Evolutionary conservation across 345 rosid genomes (phyloP).

Genomic region (Aegle marmelos): DNA sequence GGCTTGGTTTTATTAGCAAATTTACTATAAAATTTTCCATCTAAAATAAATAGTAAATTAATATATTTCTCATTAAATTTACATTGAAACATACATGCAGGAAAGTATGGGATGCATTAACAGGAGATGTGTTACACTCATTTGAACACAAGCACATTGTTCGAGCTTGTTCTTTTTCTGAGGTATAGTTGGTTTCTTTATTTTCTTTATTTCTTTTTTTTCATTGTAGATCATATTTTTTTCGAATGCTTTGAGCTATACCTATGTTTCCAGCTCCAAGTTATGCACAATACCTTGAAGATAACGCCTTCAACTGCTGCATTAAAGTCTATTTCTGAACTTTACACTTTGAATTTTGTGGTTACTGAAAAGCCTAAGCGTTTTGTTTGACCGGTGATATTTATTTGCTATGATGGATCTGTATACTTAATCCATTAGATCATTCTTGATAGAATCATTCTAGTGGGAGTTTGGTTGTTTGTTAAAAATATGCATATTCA

Average conservation of each 20-base stretch:
- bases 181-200: constrained; percentile 19
- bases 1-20: background rate
- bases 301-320: background rate
- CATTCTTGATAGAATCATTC: background rate
- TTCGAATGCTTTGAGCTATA: background rate
- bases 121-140: constrained; percentile 39
- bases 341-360: background rate
- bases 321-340: background rate
- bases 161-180: constrained; percentile 45
- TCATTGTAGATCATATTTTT: background rate
- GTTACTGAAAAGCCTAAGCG: background rate
- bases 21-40: background rate
- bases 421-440: background rate
- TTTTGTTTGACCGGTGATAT: background rate
- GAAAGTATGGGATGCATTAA: constrained; percentile 46
- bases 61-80: background rate
- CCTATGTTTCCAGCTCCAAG: background rate
- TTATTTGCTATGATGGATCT: no score
- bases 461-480: background rate
- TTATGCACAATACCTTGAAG: background rate
- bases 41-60: background rate
- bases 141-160: constrained; percentile 49
- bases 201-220: background rate
- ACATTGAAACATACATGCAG: constrained; percentile 16
- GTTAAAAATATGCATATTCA: background rate